These are phyloP conservation scores for Geranium rotundifolium DNA, from an alignment of 345 rosid species.

Conservation along the genomic window DNA sequence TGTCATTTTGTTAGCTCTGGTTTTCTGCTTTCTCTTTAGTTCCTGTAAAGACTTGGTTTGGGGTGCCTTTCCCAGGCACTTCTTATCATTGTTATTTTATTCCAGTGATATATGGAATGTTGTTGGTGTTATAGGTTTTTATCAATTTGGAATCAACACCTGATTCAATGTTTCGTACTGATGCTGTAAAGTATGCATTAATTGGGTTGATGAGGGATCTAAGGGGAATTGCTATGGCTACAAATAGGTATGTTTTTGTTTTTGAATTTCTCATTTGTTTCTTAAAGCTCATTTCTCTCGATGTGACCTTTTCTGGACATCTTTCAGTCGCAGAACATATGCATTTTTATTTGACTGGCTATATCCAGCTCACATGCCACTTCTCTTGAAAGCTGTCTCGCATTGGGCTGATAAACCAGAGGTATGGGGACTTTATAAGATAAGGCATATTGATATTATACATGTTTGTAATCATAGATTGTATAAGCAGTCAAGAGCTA, in stretches of 20 bases:
- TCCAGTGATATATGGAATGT: not conserved
- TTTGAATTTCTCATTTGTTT: not conserved
- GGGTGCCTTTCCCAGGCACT: not conserved
- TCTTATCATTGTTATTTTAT: not conserved
- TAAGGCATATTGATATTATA: not conserved
- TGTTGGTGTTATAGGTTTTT: slow-evolving; percentile 47
- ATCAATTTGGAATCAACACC: slow-evolving; percentile 79
- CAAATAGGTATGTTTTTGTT: slow-evolving; percentile 47
- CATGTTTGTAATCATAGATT: not conserved
- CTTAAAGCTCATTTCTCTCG: slow-evolving; percentile 2
- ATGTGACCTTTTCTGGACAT: slow-evolving; percentile 5
- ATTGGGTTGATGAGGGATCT: slow-evolving; percentile 97
- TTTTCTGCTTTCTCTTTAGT: too few species aligned
- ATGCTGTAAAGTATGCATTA: slow-evolving; percentile 78
- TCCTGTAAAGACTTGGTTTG: too few species aligned
- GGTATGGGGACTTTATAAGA: slow-evolving; percentile 33
- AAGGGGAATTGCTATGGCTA: slow-evolving; percentile 96
- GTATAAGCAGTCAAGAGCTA: not conserved
- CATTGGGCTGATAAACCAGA: slow-evolving; percentile 96
- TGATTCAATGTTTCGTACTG: slow-evolving; percentile 79
- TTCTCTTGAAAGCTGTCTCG: slow-evolving; percentile 83
- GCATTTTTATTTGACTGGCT: slow-evolving; percentile 96
- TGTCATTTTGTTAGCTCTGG: not conserved
- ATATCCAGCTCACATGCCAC: slow-evolving; percentile 90
- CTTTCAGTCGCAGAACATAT: slow-evolving; percentile 83